Evolutionary conservation across 2,329 filamentous ascomycete species (phyloP), one percentile per base, ranked within the genome.

Genomic region (Lasiodiplodia citricola): DNA sequence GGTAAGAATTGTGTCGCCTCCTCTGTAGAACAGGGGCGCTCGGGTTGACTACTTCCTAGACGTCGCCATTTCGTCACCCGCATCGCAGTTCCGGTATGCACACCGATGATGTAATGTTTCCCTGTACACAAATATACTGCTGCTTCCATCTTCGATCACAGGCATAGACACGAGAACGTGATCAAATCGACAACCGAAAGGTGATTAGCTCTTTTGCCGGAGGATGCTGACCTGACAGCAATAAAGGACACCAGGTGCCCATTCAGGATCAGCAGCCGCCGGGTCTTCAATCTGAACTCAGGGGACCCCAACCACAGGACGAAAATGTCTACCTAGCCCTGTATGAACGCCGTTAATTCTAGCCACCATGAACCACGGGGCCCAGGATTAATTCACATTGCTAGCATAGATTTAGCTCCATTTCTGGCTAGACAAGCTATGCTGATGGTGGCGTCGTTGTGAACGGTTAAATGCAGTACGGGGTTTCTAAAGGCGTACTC

Each of bases 401-500:
- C 92, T 0, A 90, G 88, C 64, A 83, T 85, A 69, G 92, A 96
- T 77, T 90, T 75, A 90, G 88, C 58, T 90, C 88, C 70, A 88
- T 96, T 56, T 90, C 87, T 66, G 92, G 93, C 1, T 92, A 95
- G 82, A 85, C 83, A n/a, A 81, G 91, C 63, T 88, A 91, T 75
- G 84, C 87, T 41, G 90, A 90, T 66, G 78, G 78, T 28, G 78
- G 78, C 47, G 76, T 74, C 13, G 68, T 79, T 47, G 76, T 80
- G 5, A 78, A 74, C 54, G 76, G 78, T 63, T 80, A 72, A 72
- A 23, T 37, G 52, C 21, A 60, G 7, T 14, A 44, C 2, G 41
- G 3, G 14, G n/a, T 44, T 4, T 44, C 5, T 5, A 44, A 44
- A 47, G n/a, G 44, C 8, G 8, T 21, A 0, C 44, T 18, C n/a